Base-by-base conservation (phyloP, 345 rosid species). In the Eucalyptus fibrosa region DNA sequence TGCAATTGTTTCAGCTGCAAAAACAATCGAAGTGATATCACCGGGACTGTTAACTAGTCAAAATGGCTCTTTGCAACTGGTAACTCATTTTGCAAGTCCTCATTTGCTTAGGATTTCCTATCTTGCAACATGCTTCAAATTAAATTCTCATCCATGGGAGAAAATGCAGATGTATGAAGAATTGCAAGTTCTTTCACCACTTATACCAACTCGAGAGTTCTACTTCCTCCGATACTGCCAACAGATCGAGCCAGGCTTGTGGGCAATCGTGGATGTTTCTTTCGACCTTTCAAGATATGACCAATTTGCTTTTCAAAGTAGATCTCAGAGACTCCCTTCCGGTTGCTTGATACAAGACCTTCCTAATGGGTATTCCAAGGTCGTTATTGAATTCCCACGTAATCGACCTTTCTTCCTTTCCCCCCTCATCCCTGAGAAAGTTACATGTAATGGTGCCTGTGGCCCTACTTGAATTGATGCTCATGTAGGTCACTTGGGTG, bases 261-360 rank as follows among this genome's bases (percentile, higher is more conserved):
- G 99, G 99, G 95, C 96, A 2, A 92, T 97, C 67, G 97, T 94
- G 18, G 96, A 96, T 90, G 97, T 98, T 92, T 98, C 99, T 4
- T 96, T 96, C 87, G 97, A 98, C 87, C 92, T 95, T 90, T 94
- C 98, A 60, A 50, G 87, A 50, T 86, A 81, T 42, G 65, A 82
- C 23, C 99, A 96, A 88, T 93, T 94, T 87, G 90, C 94, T 89
- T 92, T 97, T 49, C 96, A 95, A 42, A 93, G 92, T 89, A 94
- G 82, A 50, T 94, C 93, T 82, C 93, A 91, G 88, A 94, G 94
- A 92, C 97, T 93, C 90, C 99, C 99, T 85, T 98, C 99, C 49
- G 99, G 99, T 69, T 96, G 99, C 93, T 95, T 98, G 94, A 97
- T 98, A 91, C 98, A 98, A 90, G 98, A 97, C 93, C 95, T 97